Percentiles rank a stretch among this genome's conserved stretches.
These are phyloP conservation scores for Calonectria fujianensis DNA, from an alignment of 2,329 filamentous ascomycete species.

Conservation along the genomic window DNA sequence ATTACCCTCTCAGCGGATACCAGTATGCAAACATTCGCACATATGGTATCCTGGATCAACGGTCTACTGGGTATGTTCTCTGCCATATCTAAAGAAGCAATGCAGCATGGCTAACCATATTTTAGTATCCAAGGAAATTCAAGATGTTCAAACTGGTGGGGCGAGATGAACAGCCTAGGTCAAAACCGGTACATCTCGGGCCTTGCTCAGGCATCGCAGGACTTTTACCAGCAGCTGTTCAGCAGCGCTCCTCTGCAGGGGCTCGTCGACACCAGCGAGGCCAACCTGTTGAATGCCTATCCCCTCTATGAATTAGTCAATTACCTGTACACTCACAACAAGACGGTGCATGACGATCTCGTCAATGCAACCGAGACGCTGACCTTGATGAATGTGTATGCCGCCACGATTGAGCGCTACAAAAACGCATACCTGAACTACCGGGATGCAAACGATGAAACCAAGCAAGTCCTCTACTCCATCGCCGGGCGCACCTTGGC, in stretches of 20 bases:
- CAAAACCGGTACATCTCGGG: conserved; percentile 51
- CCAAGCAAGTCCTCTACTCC: conserved; percentile 62
- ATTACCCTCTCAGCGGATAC: conserved; percentile 84
- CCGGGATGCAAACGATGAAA: conserved; percentile 60
- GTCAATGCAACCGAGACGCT: conserved; percentile 55
- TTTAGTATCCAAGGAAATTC: conserved; percentile 62
- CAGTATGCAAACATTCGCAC: conserved; percentile 84
- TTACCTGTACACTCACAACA: conserved; percentile 73
- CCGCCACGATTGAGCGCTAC: conserved; percentile 79
- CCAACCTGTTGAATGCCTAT: conserved; percentile 70
- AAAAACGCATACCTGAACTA: conserved; percentile 74
- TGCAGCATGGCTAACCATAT: conserved; percentile 23
- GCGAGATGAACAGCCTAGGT: conserved; percentile 55
- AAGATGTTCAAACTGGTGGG: conserved; percentile 62
- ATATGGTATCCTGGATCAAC: conserved; percentile 66
- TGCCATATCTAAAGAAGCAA: conserved; percentile 18
- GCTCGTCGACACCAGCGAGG: conserved; percentile 58
- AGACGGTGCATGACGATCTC: conserved; percentile 64
- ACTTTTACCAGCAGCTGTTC: conserved; percentile 68
- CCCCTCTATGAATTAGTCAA: conserved; percentile 73
- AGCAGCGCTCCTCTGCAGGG: conserved; percentile 60
- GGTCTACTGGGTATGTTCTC: conserved; percentile 66
- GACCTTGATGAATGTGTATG: conserved; percentile 76
- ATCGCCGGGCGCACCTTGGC: conserved; percentile 74
- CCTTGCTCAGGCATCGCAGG: conserved; percentile 55